Conservation (phyloP, 2,329 filamentous ascomycete species). For the Xylaria sp. region DNA sequence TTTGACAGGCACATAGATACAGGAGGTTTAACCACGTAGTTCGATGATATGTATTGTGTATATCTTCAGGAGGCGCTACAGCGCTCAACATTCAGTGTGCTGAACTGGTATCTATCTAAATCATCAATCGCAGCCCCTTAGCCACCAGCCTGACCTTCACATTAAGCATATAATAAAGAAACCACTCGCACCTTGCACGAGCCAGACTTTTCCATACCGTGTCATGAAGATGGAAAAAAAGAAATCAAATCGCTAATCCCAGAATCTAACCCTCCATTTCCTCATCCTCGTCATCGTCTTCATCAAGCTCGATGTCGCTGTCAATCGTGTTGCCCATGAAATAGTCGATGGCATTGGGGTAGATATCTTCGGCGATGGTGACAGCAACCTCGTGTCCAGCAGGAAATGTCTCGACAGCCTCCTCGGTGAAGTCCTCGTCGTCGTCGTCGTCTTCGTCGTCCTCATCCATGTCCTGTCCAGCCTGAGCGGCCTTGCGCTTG, state of each 20-base stretch:
- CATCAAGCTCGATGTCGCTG: conserved; percentile 36
- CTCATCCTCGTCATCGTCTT: conserved; percentile 38
- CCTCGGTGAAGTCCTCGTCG: conserved; percentile 42
- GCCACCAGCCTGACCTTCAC: conserved; percentile 16
- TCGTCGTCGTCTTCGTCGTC: conserved; percentile 46
- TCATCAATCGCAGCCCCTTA: conserved; percentile 27
- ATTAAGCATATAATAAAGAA: conserved; percentile 24
- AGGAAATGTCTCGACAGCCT: conserved; percentile 41
- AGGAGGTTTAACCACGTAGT: neutral
- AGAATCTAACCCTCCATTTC: conserved; percentile 36
- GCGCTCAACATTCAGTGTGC: conserved; percentile 23
- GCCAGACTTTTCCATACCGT: conserved; percentile 23
- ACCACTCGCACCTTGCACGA: conserved; percentile 3
- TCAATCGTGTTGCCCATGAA: conserved; percentile 38
- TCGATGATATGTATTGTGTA: conserved; percentile 18
- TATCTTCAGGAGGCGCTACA: conserved; percentile 1
- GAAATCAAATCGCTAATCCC: conserved; percentile 18
- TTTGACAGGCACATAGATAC: neutral
- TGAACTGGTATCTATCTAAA: conserved; percentile 33
- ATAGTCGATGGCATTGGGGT: conserved; percentile 39
- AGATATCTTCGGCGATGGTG: conserved; percentile 39
- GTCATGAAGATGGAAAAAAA: conserved; percentile 21
- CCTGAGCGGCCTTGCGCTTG: conserved; percentile 37
- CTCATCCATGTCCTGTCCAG: conserved; percentile 41
- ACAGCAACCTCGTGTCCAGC: conserved; percentile 39